Base-by-base conservation (phyloP, 768 basidiomycete species). In the Calocybe indica region DNA sequence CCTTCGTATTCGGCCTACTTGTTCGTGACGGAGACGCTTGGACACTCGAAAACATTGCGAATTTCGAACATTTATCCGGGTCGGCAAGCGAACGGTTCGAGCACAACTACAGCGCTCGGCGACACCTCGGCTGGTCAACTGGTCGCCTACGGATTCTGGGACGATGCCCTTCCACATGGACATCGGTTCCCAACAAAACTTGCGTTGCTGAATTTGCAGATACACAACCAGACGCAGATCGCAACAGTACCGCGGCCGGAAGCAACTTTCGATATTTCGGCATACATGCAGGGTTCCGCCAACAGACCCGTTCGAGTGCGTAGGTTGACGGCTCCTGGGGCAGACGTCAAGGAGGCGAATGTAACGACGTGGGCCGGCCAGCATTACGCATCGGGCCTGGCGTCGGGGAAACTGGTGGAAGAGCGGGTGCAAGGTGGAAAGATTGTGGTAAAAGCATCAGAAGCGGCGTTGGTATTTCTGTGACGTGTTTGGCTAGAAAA, bases 1-100 rank as follows among this genome's bases (percentile, higher is more conserved):
- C 78, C 76, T 1, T 67, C 74, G n/a, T 78, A 78, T 46, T 69
- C 67, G 4, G 65, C 76, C n/a, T 76, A 77, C 48, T 59, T 79
- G 8, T 78, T 78, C 51, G 61, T 78, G 45, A 59, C 71, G 10
- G 78, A 80, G 51, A 62, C 75, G 2, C 62, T 78, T 13, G 74
- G 70, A 1, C 57, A 58, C 30, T 78, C 76, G 3, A 70, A 63
- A 29, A 62, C 69, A 7, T 60, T 74, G 8, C 69, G 62, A 32
- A 70, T 76, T 9, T 61, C 74, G 28, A 78, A 78, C 53, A 62
- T 79, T 9, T 80, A 70, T 50, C 78, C 75, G 2, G 76, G 75
- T 9, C 62, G 75, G 52, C 75, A 79, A 54, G 55, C 60, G 28
- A 77, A 79, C 47, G 76, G 76, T 11, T 78, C 78, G 0, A 70